These are phyloP conservation scores for Schizosaccharomyces octosporus DNA, from an alignment of 805 yeast genomes.

Conservation along the genomic window DNA sequence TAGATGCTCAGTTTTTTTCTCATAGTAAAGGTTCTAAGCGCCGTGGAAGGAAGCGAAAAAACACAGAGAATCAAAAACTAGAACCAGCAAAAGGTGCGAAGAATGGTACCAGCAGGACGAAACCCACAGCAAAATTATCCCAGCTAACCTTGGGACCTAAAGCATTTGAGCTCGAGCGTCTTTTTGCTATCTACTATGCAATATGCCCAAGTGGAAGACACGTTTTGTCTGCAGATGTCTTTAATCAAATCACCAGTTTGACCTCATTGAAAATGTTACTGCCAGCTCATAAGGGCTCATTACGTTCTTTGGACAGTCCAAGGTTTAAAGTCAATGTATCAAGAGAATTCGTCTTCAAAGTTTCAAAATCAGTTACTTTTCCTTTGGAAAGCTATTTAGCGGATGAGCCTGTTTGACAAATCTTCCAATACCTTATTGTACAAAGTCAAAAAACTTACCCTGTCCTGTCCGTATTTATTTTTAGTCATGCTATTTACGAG, in stretches of 20 bases:
- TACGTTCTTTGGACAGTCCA: background rate
- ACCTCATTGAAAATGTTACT: background rate
- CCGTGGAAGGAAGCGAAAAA: background rate
- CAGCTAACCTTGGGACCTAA: background rate
- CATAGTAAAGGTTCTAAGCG: background rate
- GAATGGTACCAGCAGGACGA: background rate
- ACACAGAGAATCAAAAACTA: background rate
- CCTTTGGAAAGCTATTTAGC: background rate
- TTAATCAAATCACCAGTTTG: background rate
- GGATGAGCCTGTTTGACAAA: background rate
- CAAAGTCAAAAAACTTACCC: too few relatives aligned
- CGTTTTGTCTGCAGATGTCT: background rate
- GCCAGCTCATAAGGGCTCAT: background rate
- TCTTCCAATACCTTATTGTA: too few relatives aligned
- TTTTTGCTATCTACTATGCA: background rate
- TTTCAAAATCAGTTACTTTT: background rate
- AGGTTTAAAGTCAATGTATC: background rate
- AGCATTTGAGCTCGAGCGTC: background rate
- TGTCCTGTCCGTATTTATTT: too few relatives aligned
- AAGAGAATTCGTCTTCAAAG: background rate
- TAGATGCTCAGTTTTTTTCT: constrained; percentile 1
- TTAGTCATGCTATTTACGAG: too few relatives aligned
- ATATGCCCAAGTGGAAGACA: background rate
- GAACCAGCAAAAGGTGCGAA: background rate
- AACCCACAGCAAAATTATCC: background rate